Evolutionary conservation across 106 monocot species (phyloP), one percentile per base, ranked within the genome.

Genomic region (Dactylorhiza incarnata): DNA sequence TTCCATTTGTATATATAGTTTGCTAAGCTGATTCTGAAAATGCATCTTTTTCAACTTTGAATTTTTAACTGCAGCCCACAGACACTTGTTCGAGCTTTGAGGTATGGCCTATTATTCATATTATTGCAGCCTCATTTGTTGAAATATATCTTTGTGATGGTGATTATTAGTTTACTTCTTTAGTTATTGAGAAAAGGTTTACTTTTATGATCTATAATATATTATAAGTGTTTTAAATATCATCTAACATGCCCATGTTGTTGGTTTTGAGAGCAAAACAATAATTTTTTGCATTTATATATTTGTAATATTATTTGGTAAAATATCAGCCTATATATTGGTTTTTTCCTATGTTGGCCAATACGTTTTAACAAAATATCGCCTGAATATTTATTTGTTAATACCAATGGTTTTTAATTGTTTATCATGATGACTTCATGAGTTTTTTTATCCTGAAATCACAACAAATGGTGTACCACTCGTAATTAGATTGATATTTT

Each of bases 51-150:
- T 72, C 12, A 20, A 17, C 23, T 22, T 73, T 77, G 17, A 67
- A 2, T 49, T 48, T 79, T 72, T n/a, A 48, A 55, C 66, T 84
- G 99, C 77, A 99, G 99, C 73, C 99, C 99, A 63, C 99, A 94
- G 44, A 94, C 89, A 1, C 77, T 99, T 68, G 99, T 99, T 58
- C 85, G 91, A 76, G 94, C 99, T 67, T 25, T 99, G 74, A 94
- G 94, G 99, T 99, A 88, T 83, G 59, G 44, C 72, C 29, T 11
- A 72, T 49, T 9, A 49, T 15, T 72, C 69, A 69, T 26, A 24
- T 46, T 7, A 45, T 45, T 44, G 15, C 43, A 45, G n/a, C 45
- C 15, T 45, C 69, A 17, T 69, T 45, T 69, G 67, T 69, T 45
- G 17, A 69, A 66, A 10, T 46, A 7, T 68, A 45, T 69, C 17